phyloP scores from a whole-genome alignment of 768 basidiomycete species.

The Termitomyces sp. region DNA sequence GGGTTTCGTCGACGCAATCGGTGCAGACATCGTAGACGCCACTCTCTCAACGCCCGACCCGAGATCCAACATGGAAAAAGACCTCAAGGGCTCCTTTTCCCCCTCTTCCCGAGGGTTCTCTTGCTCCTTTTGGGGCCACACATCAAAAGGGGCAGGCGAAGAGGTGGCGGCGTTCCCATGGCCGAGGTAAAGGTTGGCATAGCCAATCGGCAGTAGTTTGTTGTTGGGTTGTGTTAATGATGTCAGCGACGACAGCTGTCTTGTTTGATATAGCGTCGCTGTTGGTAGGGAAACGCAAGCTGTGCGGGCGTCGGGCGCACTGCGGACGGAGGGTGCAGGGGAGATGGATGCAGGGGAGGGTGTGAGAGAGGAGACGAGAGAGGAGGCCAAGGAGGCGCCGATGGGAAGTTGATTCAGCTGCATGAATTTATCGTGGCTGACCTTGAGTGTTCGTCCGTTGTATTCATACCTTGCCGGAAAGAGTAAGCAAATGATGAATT shows the following conservation, averaged over 20 bases:
- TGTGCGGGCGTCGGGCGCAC: not conserved
- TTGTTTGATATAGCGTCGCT: not conserved
- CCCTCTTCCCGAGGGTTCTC: not conserved
- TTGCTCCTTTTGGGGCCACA: not conserved
- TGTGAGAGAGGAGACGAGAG: not conserved
- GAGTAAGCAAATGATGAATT: not conserved
- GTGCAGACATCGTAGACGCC: conserved; percentile 2
- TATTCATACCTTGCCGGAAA: conserved; percentile 65
- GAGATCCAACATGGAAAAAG: not conserved
- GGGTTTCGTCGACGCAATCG: conserved; percentile 12
- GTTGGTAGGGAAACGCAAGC: not conserved
- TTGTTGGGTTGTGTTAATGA: not conserved
- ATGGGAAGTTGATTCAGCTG: conserved; percentile 17
- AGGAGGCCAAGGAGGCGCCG: not conserved
- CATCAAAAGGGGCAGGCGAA: not conserved
- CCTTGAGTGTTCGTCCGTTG: conserved; percentile 82
- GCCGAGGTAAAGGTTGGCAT: not conserved
- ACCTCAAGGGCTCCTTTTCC: not conserved
- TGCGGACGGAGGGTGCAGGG: not conserved
- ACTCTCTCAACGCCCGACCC: not conserved
- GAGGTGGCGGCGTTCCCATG: not conserved
- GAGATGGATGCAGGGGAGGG: not conserved
- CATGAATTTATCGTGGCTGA: conserved; percentile 85
- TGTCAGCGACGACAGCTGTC: not conserved
- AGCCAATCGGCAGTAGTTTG: not conserved